Percentiles rank a stretch among this genome's conserved stretches.
These are phyloP conservation scores for Trichoderma polysporum DNA, from an alignment of 2,329 filamentous ascomycete species.

Conservation along the genomic window DNA sequence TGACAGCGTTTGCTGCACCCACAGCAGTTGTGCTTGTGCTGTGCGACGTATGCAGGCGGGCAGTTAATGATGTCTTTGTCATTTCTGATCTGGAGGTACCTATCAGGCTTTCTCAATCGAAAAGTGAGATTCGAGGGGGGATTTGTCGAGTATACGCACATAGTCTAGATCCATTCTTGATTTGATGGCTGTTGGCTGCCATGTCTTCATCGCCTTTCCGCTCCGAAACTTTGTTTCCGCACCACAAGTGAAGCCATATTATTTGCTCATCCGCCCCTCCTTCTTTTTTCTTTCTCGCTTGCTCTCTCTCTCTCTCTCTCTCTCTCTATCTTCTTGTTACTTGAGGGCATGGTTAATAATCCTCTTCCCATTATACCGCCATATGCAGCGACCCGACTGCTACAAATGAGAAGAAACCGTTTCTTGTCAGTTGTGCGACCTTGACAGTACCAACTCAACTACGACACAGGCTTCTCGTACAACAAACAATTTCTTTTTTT, in stretches of 20 bases:
- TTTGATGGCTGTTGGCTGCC: neutral
- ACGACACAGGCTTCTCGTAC: neutral
- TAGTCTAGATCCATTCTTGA: neutral
- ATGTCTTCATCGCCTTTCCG: slow-evolving; percentile 1
- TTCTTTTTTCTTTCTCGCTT: neutral
- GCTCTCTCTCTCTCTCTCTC: neutral
- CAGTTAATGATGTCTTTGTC: neutral
- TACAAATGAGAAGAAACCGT: neutral
- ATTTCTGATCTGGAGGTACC: neutral
- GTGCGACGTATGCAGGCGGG: slow-evolving; percentile 11
- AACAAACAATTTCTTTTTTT: slow-evolving; percentile 10
- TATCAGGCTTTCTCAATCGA: neutral
- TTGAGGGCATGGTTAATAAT: neutral
- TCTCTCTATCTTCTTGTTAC: neutral
- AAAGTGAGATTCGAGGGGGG: neutral
- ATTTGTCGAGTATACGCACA: neutral
- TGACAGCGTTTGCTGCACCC: slow-evolving; percentile 11
- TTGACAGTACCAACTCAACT: slow-evolving; percentile 8
- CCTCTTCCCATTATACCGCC: neutral
- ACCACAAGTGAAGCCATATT: neutral
- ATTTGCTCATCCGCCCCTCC: neutral
- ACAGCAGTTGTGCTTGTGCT: neutral
- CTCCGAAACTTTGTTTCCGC: slow-evolving; percentile 7
- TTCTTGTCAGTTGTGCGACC: slow-evolving; percentile 3
- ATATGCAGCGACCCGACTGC: slow-evolving; percentile 1